These are phyloP conservation scores for Casuarina glauca DNA, from an alignment of 306 rosid species.

Conservation along the genomic window DNA sequence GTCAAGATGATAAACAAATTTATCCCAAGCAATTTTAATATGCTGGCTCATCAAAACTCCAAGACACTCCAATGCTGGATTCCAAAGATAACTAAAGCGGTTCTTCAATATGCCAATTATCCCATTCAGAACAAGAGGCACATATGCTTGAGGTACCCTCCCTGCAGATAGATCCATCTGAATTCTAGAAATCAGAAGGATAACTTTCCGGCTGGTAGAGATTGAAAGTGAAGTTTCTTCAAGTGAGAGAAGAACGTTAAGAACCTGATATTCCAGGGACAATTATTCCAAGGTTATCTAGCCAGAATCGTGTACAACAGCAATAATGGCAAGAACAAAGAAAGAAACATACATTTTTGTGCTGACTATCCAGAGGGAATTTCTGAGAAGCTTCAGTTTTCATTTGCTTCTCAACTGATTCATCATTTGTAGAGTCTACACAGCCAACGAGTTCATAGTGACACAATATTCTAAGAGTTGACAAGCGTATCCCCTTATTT, in stretches of 20 bases:
- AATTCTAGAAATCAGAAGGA: slow-evolving; percentile 66
- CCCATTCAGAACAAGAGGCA: slow-evolving; percentile 66
- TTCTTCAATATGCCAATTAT: slow-evolving; percentile 72
- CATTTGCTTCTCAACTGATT: slow-evolving; percentile 50
- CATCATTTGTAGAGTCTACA: slow-evolving; percentile 43
- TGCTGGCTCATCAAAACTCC: slow-evolving; percentile 60
- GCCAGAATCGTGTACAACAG: slow-evolving; percentile 25
- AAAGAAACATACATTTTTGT: slow-evolving; percentile 54
- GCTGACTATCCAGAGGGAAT: slow-evolving; percentile 24
- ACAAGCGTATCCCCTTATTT: slow-evolving; percentile 63
- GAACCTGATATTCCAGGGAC: slow-evolving; percentile 58
- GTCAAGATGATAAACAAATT: slow-evolving; percentile 47
- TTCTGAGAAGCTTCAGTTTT: slow-evolving; percentile 49
- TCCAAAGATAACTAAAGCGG: slow-evolving; percentile 76
- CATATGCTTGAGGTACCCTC: slow-evolving; percentile 56
- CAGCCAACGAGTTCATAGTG: slow-evolving; percentile 47
- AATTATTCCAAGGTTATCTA: slow-evolving; percentile 14
- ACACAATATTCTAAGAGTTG: slow-evolving; percentile 74
- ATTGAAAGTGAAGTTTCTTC: slow-evolving; percentile 79
- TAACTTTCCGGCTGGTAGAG: slow-evolving; percentile 66
- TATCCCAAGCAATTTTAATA: slow-evolving; percentile 57
- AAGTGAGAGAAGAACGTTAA: slow-evolving; percentile 64
- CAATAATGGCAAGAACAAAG: slow-evolving; percentile 12
- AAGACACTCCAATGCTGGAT: slow-evolving; percentile 76
- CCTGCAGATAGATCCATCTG: slow-evolving; percentile 74